These are phyloP conservation scores for Colletotrichum sidae DNA, from an alignment of 2,329 filamentous ascomycete species.

Conservation along the genomic window DNA sequence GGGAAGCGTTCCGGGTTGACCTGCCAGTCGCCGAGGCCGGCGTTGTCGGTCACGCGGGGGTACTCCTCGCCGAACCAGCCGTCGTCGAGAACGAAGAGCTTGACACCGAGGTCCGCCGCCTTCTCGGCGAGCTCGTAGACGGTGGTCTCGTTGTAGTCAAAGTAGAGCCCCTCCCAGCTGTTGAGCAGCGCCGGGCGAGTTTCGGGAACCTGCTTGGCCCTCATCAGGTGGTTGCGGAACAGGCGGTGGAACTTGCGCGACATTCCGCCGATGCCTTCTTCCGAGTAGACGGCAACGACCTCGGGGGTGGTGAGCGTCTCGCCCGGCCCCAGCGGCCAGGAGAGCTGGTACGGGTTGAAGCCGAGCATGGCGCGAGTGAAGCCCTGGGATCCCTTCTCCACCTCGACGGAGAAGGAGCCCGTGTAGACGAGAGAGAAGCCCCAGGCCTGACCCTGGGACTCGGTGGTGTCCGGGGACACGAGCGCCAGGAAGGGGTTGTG, in stretches of 20 bases:
- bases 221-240: constrained; percentile 70
- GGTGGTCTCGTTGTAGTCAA: constrained; percentile 67
- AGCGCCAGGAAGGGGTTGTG: constrained; percentile 74
- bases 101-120: constrained; percentile 69
- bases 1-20: constrained; percentile 70
- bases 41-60: constrained; percentile 66
- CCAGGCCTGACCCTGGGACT: constrained; percentile 71
- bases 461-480: constrained; percentile 67
- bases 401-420: constrained; percentile 70
- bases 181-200: constrained; percentile 69
- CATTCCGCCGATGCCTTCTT: constrained; percentile 69
- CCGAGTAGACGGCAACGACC: constrained; percentile 71
- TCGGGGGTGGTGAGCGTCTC: constrained; percentile 71
- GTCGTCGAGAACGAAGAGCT: constrained; percentile 74
- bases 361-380: constrained; percentile 70
- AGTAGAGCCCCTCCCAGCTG: constrained; percentile 73
- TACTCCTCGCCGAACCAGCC: constrained; percentile 76
- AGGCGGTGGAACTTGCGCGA: constrained; percentile 71
- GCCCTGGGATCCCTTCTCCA: constrained; percentile 72
- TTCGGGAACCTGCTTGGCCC: constrained; percentile 64
- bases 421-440: constrained; percentile 75
- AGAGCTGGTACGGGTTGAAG: constrained; percentile 70
- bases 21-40: constrained; percentile 73
- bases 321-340: constrained; percentile 66
- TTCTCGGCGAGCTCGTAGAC: constrained; percentile 67